Percentiles rank a stretch among this genome's conserved stretches.
Conservation (phyloP, 2,329 filamentous ascomycete species). For the Nigrograna mackinnonii region DNA sequence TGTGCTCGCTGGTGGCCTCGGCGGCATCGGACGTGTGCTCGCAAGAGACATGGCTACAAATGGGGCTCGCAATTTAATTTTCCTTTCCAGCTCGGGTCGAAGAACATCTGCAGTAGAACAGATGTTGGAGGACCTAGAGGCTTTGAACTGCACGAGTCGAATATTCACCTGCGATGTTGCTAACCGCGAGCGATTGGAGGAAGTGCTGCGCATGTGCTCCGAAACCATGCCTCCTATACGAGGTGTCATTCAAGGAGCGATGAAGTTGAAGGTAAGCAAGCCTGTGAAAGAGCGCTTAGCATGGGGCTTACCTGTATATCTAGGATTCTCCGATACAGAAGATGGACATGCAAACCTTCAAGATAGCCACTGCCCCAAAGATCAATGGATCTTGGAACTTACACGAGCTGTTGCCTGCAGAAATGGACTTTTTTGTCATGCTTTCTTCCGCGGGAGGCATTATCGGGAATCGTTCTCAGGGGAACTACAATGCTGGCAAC, state of each 20-base stretch:
- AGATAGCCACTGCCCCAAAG: neutral
- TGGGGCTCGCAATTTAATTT: neutral
- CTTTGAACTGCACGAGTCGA: neutral
- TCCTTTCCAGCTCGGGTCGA: neutral
- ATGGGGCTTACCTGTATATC: constrained; percentile 2
- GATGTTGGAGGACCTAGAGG: neutral
- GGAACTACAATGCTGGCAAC: neutral
- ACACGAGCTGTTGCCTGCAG: neutral
- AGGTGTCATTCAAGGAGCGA: neutral
- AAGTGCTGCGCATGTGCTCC: neutral
- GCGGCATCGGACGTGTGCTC: neutral
- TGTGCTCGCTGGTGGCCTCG: neutral
- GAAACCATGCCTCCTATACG: neutral
- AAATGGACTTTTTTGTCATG: neutral
- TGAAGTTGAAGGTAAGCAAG: too few relatives aligned
- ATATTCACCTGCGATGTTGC: neutral
- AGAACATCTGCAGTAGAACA: neutral
- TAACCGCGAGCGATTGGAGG: neutral
- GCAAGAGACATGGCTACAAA: neutral
- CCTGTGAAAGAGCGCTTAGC: too few relatives aligned
- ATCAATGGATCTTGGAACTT: neutral
- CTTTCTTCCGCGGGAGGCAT: neutral
- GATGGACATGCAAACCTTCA: constrained; percentile 1
- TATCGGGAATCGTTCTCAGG: neutral
- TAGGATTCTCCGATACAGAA: constrained; percentile 17